Conservation (phyloP, 257 asterid genomes). For the Nemophila menziesii region DNA sequence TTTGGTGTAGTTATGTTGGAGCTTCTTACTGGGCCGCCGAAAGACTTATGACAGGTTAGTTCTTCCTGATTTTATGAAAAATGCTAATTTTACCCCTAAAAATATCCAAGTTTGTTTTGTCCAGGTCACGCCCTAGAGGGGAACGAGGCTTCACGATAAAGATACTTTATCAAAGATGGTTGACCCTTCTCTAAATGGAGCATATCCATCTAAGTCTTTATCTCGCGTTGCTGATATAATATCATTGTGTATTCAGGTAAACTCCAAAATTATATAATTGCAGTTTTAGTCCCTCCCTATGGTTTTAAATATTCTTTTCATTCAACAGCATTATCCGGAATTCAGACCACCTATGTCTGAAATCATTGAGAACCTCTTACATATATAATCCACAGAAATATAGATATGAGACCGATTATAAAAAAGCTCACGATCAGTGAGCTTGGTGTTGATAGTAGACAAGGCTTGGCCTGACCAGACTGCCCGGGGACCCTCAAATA, state of each 20-base stretch:
- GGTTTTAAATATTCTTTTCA: background rate
- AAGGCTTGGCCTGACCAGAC: too few relatives aligned
- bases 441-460: too few relatives aligned
- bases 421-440: too few relatives aligned
- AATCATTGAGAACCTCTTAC: constrained; percentile 62
- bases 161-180: constrained; percentile 82
- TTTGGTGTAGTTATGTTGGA: constrained; percentile 86
- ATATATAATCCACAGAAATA: too few relatives aligned
- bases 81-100: background rate
- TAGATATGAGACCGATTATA: too few relatives aligned
- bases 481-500: too few relatives aligned
- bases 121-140: constrained; percentile 64
- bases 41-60: constrained; percentile 70
- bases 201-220: constrained; percentile 68
- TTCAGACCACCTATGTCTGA: constrained; percentile 95
- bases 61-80: background rate
- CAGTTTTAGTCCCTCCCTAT: too few relatives aligned
- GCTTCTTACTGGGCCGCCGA: constrained; percentile 80
- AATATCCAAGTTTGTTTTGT: background rate
- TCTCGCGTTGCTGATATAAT: constrained; percentile 92
- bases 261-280: background rate
- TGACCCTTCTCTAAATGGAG: constrained; percentile 66
- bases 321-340: constrained; percentile 70
- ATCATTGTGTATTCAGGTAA: constrained; percentile 76
- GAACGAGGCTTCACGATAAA: constrained; percentile 76